Evolutionary conservation across 2,329 filamentous ascomycete genomes (phyloP).

Genomic region (Pseudogymnoascus sp.): DNA sequence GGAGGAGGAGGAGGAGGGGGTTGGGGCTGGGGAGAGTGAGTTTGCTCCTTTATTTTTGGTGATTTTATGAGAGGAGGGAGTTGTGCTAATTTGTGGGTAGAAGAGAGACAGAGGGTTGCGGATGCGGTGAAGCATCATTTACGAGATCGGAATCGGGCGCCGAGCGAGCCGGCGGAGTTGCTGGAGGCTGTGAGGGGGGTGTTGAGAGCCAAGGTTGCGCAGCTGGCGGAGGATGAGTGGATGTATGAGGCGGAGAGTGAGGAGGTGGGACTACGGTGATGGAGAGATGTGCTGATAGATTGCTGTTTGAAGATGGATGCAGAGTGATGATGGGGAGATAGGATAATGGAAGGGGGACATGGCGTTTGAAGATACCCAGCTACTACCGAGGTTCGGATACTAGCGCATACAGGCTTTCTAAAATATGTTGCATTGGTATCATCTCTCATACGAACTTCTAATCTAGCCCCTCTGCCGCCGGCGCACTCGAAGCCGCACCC

Average conservation of each 20-base stretch:
- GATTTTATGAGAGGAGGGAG: conserved; percentile 15
- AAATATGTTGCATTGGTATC: conserved; percentile 9
- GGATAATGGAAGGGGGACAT: conserved; percentile 14
- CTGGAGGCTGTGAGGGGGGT: conserved; percentile 63
- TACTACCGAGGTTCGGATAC: conserved; percentile 12
- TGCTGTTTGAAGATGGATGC: neutral
- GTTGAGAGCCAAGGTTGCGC: conserved; percentile 63
- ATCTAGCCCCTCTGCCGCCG: conserved; percentile 53
- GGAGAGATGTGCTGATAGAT: neutral
- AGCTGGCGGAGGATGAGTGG: conserved; percentile 78
- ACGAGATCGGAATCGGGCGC: conserved; percentile 45
- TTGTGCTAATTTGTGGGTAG: conserved; percentile 29
- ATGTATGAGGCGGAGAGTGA: conserved; percentile 71
- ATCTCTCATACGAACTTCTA: conserved; percentile 28
- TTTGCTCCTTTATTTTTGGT: neutral
- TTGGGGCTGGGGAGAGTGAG: neutral
- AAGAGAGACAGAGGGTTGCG: conserved; percentile 52
- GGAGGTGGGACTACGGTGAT: neutral
- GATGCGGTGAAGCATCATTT: conserved; percentile 57
- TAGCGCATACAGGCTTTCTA: conserved; percentile 11
- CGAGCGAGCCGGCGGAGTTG: conserved; percentile 65
- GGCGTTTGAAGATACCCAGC: conserved; percentile 20
- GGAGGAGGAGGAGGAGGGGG: neutral
- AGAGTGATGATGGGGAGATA: neutral
- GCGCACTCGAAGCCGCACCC: conserved; percentile 33